phyloP scores from a whole-genome alignment of 192 early-diverging fungal species.

The Dissophora ornata region DNA sequence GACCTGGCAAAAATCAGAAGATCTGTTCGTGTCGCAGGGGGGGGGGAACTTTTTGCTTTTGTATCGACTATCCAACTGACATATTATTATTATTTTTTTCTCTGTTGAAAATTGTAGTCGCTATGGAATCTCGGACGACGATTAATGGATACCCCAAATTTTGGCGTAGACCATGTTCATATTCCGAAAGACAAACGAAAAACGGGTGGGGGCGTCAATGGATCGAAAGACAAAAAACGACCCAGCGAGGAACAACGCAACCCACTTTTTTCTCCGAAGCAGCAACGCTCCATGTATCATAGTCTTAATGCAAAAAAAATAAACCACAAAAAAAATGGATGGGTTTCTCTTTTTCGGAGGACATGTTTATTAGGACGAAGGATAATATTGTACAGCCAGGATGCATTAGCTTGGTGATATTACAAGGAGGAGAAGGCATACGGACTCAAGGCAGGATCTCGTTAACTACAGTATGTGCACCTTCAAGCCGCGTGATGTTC shows the following conservation, averaged over 20 bases:
- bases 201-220: too few relatives aligned
- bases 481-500: conserved; percentile 47
- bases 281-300: conserved; percentile 11
- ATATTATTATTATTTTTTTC: too few relatives aligned
- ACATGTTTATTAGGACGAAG: neutral
- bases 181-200: neutral
- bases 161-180: neutral
- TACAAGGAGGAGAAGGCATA: neutral
- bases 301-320: conserved; percentile 10
- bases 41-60: too few relatives aligned
- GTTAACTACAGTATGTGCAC: conserved; percentile 50
- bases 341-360: too few relatives aligned
- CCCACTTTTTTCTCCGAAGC: too few relatives aligned
- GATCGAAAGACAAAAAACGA: too few relatives aligned
- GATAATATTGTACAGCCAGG: conserved; percentile 9
- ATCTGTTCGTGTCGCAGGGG: too few relatives aligned
- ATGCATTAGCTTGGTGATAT: neutral
- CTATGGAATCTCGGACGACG: conserved; percentile 51
- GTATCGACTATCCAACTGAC: too few relatives aligned
- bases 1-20: too few relatives aligned
- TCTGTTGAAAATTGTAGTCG: too few relatives aligned
- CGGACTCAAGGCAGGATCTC: conserved; percentile 39
- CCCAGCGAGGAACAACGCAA: too few relatives aligned
- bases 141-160: conserved; percentile 11
- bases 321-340: conserved; percentile 6